A percentile compares a stretch with the other conserved stretches of the same genome.
Conservation (phyloP, 2,329 filamentous ascomycete genomes). For the Sporothrix variecibatus region DNA sequence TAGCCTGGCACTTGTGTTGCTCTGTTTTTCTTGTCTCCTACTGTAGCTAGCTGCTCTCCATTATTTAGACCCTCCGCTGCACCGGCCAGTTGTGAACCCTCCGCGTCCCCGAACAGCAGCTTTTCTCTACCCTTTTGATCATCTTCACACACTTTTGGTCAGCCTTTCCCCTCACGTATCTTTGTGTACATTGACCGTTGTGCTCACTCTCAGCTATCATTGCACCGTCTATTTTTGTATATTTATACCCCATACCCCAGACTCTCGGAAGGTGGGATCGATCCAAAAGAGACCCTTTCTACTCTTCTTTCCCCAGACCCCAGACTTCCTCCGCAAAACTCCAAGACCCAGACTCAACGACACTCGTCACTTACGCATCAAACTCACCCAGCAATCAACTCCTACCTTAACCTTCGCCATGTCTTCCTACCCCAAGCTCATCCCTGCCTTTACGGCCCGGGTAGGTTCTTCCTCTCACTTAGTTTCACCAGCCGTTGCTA, state of each 20-base stretch:
- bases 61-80: not conserved
- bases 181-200: not conserved
- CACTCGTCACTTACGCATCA: not conserved
- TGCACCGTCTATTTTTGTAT: not conserved
- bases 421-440: slow-evolving; percentile 44
- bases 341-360: not conserved
- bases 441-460: slow-evolving; percentile 44
- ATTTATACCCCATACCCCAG: not conserved
- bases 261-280: not conserved
- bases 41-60: not conserved
- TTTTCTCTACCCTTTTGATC: not conserved
- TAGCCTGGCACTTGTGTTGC: not conserved
- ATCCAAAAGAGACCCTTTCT: not conserved
- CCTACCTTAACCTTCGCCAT: slow-evolving; percentile 32
- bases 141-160: not conserved
- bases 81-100: not conserved
- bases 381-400: not conserved
- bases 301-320: not conserved
- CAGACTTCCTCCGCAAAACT: not conserved
- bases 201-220: not conserved
- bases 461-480: slow-evolving; percentile 32
- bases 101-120: not conserved
- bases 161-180: not conserved
- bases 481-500: not conserved
- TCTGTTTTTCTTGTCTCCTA: not conserved